Base-by-base conservation (phyloP, 2,329 filamentous ascomycete species). In the Thielaviopsis musarum region DNA sequence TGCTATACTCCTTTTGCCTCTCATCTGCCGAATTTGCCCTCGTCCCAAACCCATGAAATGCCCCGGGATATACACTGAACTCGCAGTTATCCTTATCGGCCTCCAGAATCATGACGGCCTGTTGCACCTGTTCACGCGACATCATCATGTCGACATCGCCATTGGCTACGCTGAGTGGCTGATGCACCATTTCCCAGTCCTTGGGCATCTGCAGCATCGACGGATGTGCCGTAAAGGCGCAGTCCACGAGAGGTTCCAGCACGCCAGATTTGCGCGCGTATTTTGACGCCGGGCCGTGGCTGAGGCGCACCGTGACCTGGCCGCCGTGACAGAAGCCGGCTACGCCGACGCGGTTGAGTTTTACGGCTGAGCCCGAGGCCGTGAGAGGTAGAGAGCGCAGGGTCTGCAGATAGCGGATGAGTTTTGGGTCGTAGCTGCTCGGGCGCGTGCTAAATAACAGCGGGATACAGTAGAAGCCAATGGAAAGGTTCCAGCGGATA, bases 291-390 rank as follows among this genome's bases (percentile, higher is more conserved):
- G 62, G 26, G 41, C 62, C 62, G 34, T 64, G 62, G 26, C 62
- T 55, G 6, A 82, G 72, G 15, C 72, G 65, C 21, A 78, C 66
- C 1, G 72, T 69, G 63, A 81, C 74, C 63, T 77, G 76, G n/a
- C 77, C 81, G 34, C 80, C 80, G 78, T 79, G 83, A 70, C 79
- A 83, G 70, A 81, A 83, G 0, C 80, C 81, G 0, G 77, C 77
- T 0, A 72, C 75, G 28, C 74, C 79, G 57, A 82, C 69, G 34
- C 56, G 56, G 30, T 68, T 68, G 17, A 68, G 64, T 2, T 52
- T 48, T 1, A 48, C 45, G 3, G 55, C 54, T 1, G 56, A 30
- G n/a, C 55, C 59, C 5, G 61, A 41, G 5, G 56, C 21, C 4
- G 61, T 51, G 12, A 61, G 19, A 1, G 55, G 61, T 6, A 60